Conservation (phyloP, 331 rosid species). For the Malus hybrid region DNA sequence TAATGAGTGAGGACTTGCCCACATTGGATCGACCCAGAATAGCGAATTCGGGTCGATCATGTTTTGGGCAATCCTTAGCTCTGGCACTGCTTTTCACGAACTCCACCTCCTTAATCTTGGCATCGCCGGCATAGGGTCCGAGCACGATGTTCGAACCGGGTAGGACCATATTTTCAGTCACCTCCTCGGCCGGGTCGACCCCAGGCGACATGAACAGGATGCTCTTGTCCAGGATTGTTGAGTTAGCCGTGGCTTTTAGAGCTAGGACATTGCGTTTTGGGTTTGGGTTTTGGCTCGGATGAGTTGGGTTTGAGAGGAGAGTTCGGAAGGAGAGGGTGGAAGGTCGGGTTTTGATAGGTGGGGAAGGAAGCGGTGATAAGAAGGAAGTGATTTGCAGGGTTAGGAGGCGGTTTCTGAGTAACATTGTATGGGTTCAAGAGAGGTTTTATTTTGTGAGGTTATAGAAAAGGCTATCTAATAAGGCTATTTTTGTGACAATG, state of each 20-base stretch:
- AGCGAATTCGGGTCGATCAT: constrained; percentile 66
- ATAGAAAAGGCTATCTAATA: background rate
- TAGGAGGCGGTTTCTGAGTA: constrained; percentile 30
- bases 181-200: constrained; percentile 40
- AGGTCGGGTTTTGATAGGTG: constrained; percentile 6
- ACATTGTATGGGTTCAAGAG: constrained; percentile 6
- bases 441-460: background rate
- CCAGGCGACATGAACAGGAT: constrained; percentile 72
- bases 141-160: constrained; percentile 68
- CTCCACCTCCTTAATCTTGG: constrained; percentile 56
- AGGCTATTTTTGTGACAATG: background rate
- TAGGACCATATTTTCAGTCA: constrained; percentile 51
- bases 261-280: constrained; percentile 25
- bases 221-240: constrained; percentile 17
- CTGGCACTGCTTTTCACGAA: constrained; percentile 62
- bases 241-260: constrained; percentile 20
- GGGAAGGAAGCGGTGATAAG: constrained; percentile 1
- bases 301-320: constrained; percentile 20
- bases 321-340: constrained; percentile 20
- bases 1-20: constrained; percentile 85
- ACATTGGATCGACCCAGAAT: constrained; percentile 83
- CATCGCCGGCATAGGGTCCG: constrained; percentile 83
- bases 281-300: background rate
- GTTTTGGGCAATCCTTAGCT: constrained; percentile 71
- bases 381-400: constrained; percentile 10